Percentiles rank a stretch among this genome's conserved stretches.
Conservation (phyloP, 2,329 filamentous ascomycete genomes). For the Sclerotiophoma versabilis region DNA sequence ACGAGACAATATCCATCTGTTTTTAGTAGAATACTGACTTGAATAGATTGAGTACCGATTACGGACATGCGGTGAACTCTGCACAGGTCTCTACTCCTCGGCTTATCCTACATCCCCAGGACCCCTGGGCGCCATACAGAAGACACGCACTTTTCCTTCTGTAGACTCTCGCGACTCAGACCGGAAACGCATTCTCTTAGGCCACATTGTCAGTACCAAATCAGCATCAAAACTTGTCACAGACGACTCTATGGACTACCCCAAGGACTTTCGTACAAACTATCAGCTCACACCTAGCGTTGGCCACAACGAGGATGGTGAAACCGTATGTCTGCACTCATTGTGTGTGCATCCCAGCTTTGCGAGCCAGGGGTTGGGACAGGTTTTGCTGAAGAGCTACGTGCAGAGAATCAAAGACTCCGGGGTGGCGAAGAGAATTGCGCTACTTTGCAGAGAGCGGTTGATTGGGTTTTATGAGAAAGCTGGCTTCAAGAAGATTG, state of each 20-base stretch:
- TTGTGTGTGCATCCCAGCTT: conserved; percentile 79
- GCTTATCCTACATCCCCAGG: conserved; percentile 60
- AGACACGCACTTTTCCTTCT: conserved; percentile 61
- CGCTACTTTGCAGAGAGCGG: conserved; percentile 78
- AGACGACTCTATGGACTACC: conserved; percentile 78
- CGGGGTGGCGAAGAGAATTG: conserved; percentile 73
- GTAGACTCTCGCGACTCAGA: conserved; percentile 67
- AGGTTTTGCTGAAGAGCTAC: conserved; percentile 76
- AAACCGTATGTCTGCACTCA: conserved; percentile 82
- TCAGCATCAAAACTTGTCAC: conserved; percentile 69
- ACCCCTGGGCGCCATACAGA: conserved; percentile 58
- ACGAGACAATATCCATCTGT: neutral
- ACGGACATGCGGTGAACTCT: conserved; percentile 75
- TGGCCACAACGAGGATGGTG: conserved; percentile 76
- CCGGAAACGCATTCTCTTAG: conserved; percentile 72
- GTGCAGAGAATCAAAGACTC: conserved; percentile 77
- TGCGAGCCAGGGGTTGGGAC: conserved; percentile 76
- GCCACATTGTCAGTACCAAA: conserved; percentile 79
- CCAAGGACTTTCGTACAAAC: conserved; percentile 68
- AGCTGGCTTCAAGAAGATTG: conserved; percentile 73
- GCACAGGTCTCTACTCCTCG: conserved; percentile 80
- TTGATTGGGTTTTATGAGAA: conserved; percentile 77
- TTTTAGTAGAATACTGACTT: neutral
- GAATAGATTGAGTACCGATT: conserved; percentile 78
- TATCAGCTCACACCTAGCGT: conserved; percentile 47